Base-by-base conservation (phyloP, 1,284 basidiomycete genomes). In the Pyrrhoderma noxium region DNA sequence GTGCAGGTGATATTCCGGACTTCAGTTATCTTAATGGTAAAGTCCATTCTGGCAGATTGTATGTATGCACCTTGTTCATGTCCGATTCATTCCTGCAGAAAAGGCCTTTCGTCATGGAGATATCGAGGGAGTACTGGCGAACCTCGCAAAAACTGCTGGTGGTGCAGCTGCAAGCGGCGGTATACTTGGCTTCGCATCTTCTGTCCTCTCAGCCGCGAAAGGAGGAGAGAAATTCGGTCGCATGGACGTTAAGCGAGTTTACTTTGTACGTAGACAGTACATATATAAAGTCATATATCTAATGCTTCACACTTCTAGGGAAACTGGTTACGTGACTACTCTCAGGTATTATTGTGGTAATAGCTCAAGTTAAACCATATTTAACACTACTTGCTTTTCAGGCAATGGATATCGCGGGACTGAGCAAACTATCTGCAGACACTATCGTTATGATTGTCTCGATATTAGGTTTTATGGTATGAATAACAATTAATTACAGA, bases 371-470 rank as follows among this genome's bases (percentile, higher is more conserved):
- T 42, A n/a, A 45, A 36, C 1, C 3, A 34, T 11, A 19, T 42
- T 34, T 34, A 23, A 35, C 2, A 31, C 1, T 18, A 16, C 11
- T 11, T 68, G 48, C 62, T 65, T 57, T 68, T 61, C 60, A 86
- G 74, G 85, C 85, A 8, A 85, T 89, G 73, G 89, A 92, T 67
- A 85, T 90, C 51, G 86, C 82, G 36, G 82, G 82, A 4, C 62
- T 82, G 44, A 74, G 68, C 61, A 80, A 80, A 61, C 66, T 81
- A 21, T 70, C 74, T 19, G 73, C 80, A 0, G 82, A 88, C 56
- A 85, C 80, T 8, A 75, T 93, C 48, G 71, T 91, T 47, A 79
- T 89, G 56, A 73, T 91, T 44, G 74, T 85, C 51, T 79, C 85
- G 59, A 75, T 85, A 19, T 73, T 89, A 38, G 83, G 83, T 13